Evolutionary conservation across 192 early-diverging fungal genomes (phyloP).

Genomic region (Backusella westeae): DNA sequence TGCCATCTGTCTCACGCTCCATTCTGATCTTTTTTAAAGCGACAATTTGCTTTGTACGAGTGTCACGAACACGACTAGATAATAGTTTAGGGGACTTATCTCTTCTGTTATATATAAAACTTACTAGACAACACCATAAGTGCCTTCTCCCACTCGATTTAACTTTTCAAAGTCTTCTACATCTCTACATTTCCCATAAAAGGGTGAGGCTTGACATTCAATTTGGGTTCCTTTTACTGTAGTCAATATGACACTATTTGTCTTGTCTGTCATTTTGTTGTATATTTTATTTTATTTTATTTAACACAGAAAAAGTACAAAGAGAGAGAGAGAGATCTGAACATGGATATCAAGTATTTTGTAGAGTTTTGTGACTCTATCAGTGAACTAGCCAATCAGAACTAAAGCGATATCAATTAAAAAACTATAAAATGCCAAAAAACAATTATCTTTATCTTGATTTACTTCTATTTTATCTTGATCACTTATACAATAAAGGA

Average conservation of each 20-base stretch:
- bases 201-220: slow-evolving; percentile 30
- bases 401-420: no score
- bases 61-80: slow-evolving; percentile 55
- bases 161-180: slow-evolving; percentile 89
- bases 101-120: slow-evolving; percentile 13
- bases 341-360: no score
- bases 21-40: slow-evolving; percentile 54
- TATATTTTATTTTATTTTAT: not conserved
- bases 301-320: not conserved
- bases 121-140: slow-evolving; percentile 89
- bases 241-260: not conserved
- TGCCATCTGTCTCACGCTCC: slow-evolving; percentile 58
- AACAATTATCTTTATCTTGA: no score
- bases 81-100: not conserved
- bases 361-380: no score
- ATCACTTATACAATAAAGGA: no score
- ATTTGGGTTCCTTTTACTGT: slow-evolving; percentile 16
- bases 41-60: slow-evolving; percentile 40
- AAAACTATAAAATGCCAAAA: no score
- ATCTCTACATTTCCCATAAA: slow-evolving; percentile 67
- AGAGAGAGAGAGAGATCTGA: not conserved
- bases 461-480: no score
- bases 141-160: slow-evolving; percentile 88
- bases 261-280: not conserved
- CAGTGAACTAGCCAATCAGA: no score